These are phyloP conservation scores for Debaryomycetaceae sp. DNA, from an alignment of 1,139 yeast genomes.

Conservation along the genomic window DNA sequence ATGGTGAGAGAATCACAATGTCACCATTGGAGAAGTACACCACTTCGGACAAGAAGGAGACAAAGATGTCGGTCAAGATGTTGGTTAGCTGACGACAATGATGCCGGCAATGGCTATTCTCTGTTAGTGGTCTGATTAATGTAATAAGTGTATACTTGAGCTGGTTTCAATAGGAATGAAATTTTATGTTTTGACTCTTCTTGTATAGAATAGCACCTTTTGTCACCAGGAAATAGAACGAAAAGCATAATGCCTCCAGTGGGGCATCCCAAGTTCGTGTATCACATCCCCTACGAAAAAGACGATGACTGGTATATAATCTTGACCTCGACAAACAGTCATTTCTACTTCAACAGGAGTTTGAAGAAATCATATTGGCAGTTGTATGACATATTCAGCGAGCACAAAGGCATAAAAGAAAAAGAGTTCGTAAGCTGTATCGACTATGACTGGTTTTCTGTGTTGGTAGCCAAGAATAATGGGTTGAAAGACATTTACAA, in stretches of 20 bases:
- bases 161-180: background rate
- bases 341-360: slow-evolving; percentile 28
- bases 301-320: slow-evolving; percentile 25
- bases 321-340: slow-evolving; percentile 24
- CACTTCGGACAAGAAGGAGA: slow-evolving; percentile 30
- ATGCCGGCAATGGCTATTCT: no score
- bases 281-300: slow-evolving; percentile 16
- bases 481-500: slow-evolving; percentile 19
- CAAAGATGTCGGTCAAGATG: slow-evolving; percentile 48
- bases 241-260: background rate
- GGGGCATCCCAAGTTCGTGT: slow-evolving; percentile 14
- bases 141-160: background rate
- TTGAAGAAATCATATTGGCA: slow-evolving; percentile 31
- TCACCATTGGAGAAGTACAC: slow-evolving; percentile 14
- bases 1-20: background rate
- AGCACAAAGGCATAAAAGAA: slow-evolving; percentile 13
- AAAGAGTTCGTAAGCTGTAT: slow-evolving; percentile 16
- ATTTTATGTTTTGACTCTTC: background rate
- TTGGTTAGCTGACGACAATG: slow-evolving; percentile 28
- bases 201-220: no score
- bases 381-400: slow-evolving; percentile 20
- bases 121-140: background rate
- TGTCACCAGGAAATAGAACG: no score
- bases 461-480: slow-evolving; percentile 28
- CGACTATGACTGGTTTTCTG: slow-evolving; percentile 28